Evolutionary conservation across 2,329 filamentous ascomycete genomes (phyloP), one percentile per base, ranked within the genome.

Genomic region (Catunica adiposa): DNA sequence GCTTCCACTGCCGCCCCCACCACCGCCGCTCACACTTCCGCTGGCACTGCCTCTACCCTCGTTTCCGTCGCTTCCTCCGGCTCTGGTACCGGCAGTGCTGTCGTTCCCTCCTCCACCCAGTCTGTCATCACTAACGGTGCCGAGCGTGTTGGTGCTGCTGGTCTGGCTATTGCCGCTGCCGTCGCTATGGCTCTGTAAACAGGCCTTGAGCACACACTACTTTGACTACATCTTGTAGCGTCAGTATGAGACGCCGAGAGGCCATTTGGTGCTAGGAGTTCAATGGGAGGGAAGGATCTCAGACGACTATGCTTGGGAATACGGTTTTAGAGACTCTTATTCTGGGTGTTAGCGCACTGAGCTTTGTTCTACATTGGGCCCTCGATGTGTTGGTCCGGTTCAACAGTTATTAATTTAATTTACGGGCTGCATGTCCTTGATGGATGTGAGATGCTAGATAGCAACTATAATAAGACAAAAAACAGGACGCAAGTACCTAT

Each of bases 101-200:
- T 52, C 29, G 29, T n/a, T n/a, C n/a, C 51, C 34, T 37, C 63
- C 23, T 64, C 62, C 22, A 59, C 62, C 46, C 61, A 56, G 11
- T 61, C 62, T 14, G 63, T 57, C 3, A 34, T 57, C 22, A 42
- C 53, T 22, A 47, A 44, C n/a, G 51, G 51, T 50, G 55, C 64
- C 34, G 60, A 64, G 42, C 65, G 64, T n/a, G 60, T 67, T 26
- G 62, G 64, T 47, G 56, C 56, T n/a, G 64, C 62, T 26, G 62
- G 51, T 22, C 29, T 63, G 20, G 66, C 63, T 34, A 63, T 63
- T 22, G 58, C 64, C 17, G 63, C 63, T 51, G 66, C 63, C 25
- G 42, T 66, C 55, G 66, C 63, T 22, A 38, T 66, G 3, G 67
- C 63, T 44, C 60, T 69, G 44, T 69, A 63, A 63, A 56, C 9